Evolutionary conservation across 1,139 yeast species (phyloP).

Genomic region (Debaryomycetaceae sp.): DNA sequence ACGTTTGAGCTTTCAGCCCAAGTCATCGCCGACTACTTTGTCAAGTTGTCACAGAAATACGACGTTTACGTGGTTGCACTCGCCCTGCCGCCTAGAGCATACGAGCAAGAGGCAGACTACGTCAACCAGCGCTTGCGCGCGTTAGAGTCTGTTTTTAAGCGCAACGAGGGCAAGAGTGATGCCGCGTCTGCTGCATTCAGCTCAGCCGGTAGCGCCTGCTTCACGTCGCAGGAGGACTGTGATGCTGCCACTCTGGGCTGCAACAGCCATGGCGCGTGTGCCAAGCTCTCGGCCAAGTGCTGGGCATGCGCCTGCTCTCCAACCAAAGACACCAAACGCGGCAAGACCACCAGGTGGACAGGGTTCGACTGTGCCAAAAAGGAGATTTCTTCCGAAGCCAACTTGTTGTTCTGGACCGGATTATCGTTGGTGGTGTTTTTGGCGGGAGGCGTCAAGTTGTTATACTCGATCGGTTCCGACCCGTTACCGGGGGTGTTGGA

Average conservation of each 20-base stretch:
- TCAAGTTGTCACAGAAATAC: conserved; percentile 21
- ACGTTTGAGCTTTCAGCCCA: conserved; percentile 36
- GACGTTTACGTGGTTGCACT: conserved; percentile 30
- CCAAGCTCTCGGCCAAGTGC: conserved; percentile 34
- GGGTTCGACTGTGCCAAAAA: conserved; percentile 64
- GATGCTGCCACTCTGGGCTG: conserved; percentile 50
- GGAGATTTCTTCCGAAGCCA: conserved; percentile 61
- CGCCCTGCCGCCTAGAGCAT: conserved; percentile 14
- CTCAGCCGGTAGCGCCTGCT: conserved; percentile 23
- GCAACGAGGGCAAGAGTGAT: background rate
- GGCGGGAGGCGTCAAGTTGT: conserved; percentile 51
- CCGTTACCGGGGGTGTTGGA: conserved; percentile 67
- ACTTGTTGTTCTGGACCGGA: conserved; percentile 64
- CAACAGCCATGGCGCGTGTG: conserved; percentile 60
- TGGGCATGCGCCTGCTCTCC: conserved; percentile 60
- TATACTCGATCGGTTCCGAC: conserved; percentile 51
- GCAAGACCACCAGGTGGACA: conserved; percentile 60
- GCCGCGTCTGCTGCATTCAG: conserved; percentile 11
- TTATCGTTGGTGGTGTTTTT: conserved; percentile 43
- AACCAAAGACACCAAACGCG: conserved; percentile 39
- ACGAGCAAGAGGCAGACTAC: conserved; percentile 1
- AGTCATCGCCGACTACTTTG: conserved; percentile 29
- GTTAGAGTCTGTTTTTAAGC: conserved; percentile 20
- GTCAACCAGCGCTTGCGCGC: conserved; percentile 23
- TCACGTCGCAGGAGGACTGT: conserved; percentile 48